Percentiles rank a stretch among this genome's conserved stretches.
phyloP scores from a whole-genome alignment of 2,329 filamentous ascomycete genomes.

The Penicillium sp. region DNA sequence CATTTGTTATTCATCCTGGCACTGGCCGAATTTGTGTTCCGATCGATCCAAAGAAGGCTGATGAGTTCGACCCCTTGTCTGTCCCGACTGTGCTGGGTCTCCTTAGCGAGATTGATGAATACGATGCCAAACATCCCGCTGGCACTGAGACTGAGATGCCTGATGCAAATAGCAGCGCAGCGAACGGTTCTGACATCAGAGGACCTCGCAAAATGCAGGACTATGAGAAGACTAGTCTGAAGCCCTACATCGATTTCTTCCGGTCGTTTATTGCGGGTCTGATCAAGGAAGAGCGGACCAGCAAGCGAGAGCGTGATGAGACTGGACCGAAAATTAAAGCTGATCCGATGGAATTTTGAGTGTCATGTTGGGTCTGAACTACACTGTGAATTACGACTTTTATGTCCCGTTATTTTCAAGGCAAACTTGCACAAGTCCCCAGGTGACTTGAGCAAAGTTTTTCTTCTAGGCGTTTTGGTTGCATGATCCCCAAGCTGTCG shows the following conservation, averaged over 20 bases:
- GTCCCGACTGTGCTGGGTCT: slow-evolving; percentile 89
- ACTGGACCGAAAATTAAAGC: slow-evolving; percentile 41
- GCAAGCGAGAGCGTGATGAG: slow-evolving; percentile 54
- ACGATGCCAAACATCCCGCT: slow-evolving; percentile 51
- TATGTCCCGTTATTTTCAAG: slow-evolving; percentile 11
- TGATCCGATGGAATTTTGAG: slow-evolving; percentile 67
- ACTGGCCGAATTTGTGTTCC: slow-evolving; percentile 95
- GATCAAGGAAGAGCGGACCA: slow-evolving; percentile 68
- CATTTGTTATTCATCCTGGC: slow-evolving; percentile 93
- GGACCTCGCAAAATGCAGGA: slow-evolving; percentile 62
- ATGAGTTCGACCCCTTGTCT: slow-evolving; percentile 79
- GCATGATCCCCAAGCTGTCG: background rate
- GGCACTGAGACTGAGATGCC: slow-evolving; percentile 42
- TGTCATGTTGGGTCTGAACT: background rate
- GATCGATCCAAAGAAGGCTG: slow-evolving; percentile 72
- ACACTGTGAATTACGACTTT: slow-evolving; percentile 16
- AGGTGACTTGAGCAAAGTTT: background rate
- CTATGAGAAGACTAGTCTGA: slow-evolving; percentile 96
- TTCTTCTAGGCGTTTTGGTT: slow-evolving; percentile 10
- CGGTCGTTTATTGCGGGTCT: slow-evolving; percentile 74
- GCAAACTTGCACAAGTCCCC: background rate
- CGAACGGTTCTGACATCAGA: slow-evolving; percentile 32
- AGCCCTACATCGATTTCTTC: slow-evolving; percentile 90
- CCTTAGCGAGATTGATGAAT: slow-evolving; percentile 81
- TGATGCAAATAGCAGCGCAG: slow-evolving; percentile 38